Evolutionary conservation across 2,329 filamentous ascomycete genomes (phyloP).

Genomic region (Cladosporium sp.): DNA sequence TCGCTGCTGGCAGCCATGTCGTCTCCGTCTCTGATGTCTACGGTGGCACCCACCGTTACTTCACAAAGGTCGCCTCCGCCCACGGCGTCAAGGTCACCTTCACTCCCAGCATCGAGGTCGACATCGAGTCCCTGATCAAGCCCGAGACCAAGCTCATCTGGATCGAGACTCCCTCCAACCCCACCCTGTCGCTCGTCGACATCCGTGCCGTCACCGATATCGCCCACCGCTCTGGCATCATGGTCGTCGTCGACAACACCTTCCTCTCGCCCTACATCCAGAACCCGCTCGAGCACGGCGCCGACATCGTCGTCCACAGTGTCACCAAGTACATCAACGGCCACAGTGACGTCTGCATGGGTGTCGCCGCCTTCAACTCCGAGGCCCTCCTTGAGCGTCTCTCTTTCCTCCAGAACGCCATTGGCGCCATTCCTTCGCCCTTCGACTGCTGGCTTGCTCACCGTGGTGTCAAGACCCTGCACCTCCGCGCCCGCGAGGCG

Average conservation of each 20-base stretch:
- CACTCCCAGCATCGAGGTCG: slow-evolving; percentile 85
- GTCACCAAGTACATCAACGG: slow-evolving; percentile 99
- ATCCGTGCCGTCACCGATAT: slow-evolving; percentile 80
- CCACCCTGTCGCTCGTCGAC: slow-evolving; percentile 88
- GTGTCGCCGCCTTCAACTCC: slow-evolving; percentile 91
- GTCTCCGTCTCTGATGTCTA: slow-evolving; percentile 97
- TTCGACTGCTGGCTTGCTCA: slow-evolving; percentile 99
- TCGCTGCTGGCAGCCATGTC: slow-evolving; percentile 88
- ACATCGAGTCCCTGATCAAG: slow-evolving; percentile 81
- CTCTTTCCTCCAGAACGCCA: slow-evolving; percentile 93
- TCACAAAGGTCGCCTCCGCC: slow-evolving; percentile 93
- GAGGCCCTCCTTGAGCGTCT: slow-evolving; percentile 74
- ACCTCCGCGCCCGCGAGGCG: slow-evolving; percentile 85
- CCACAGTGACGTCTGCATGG: slow-evolving; percentile 96
- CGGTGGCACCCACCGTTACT: slow-evolving; percentile 96
- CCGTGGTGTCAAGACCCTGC: slow-evolving; percentile 92
- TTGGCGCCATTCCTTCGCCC: slow-evolving; percentile 88
- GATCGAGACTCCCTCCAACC: slow-evolving; percentile 96
- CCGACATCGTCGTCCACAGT: slow-evolving; percentile 93
- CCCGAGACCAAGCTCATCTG: slow-evolving; percentile 91
- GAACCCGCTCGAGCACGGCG: slow-evolving; percentile 91
- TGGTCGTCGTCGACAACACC: slow-evolving; percentile 99
- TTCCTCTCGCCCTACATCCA: slow-evolving; percentile 96
- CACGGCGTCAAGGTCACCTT: slow-evolving; percentile 96
- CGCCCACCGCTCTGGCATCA: slow-evolving; percentile 83